A percentile compares a stretch with the other conserved stretches of the same genome.
These are phyloP conservation scores for Oryza nivara DNA, from an alignment of 176 grass and related monocot species.

Conservation along the genomic window DNA sequence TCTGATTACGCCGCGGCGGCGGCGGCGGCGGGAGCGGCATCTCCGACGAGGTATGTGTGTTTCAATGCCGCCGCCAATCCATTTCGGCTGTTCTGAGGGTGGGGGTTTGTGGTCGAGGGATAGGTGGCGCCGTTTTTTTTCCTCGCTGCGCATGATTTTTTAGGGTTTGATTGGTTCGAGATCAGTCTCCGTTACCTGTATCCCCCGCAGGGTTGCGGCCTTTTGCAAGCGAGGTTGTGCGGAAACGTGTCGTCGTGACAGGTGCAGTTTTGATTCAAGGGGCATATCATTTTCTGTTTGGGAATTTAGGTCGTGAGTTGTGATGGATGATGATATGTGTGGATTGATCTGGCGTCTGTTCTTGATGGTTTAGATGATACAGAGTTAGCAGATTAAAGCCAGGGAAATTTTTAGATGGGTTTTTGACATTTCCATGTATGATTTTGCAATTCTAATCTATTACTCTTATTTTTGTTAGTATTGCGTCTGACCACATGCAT, in stretches of 20 bases:
- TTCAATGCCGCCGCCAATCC: no score
- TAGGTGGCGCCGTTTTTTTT: no score
- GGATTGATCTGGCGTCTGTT: neutral
- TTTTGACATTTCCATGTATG: neutral
- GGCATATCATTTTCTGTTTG: neutral
- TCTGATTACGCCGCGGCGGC: no score
- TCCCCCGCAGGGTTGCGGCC: no score
- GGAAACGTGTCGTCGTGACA: neutral
- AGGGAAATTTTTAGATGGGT: neutral
- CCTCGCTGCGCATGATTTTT: neutral
- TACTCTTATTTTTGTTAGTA: neutral
- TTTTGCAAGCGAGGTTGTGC: no score
- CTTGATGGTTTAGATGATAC: neutral
- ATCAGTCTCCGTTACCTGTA: no score
- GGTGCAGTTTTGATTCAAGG: neutral
- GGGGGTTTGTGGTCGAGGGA: no score
- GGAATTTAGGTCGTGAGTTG: neutral
- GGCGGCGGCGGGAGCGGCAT: neutral
- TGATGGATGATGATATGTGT: neutral
- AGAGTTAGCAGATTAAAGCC: neutral
- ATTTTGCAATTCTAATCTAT: neutral
- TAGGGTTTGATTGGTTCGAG: neutral
- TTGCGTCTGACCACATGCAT: conserved; percentile 6
- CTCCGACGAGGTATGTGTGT: neutral
- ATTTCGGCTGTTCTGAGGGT: no score